Evolutionary conservation across 257 asterid genomes (phyloP), one percentile per base, ranked within the genome.

Genomic region (Ophiorrhiza pumila): DNA sequence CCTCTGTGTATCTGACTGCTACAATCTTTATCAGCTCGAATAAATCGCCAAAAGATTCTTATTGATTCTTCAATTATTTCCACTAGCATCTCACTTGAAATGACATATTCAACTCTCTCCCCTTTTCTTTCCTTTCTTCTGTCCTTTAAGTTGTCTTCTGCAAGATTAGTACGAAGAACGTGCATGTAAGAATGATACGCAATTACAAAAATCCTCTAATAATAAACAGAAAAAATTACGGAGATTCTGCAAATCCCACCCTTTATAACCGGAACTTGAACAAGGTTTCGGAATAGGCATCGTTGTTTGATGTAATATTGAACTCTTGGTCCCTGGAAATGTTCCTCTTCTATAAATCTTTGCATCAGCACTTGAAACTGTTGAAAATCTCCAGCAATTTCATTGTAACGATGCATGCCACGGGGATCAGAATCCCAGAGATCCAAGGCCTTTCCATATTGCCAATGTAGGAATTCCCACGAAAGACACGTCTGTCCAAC

Each of bases 401-500:
- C 94, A 41, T 95, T 92, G 66, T 95, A 95, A 23, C 76, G 80
- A 22, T 83, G 91, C 29, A 69, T 52, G 14, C 91, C 88, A 47
- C 82, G 86, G 0, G 86, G 91, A 45, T 90, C 99, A 0, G 90
- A 83, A 7, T 89, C 94, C 95, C 95, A 88, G 58, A 95, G 69
- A 52, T 82, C 93, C 35, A 89, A 76, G 78, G 92, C 91, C 76
- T 89, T 95, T 18, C 79, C 93, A 52, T 92, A 87, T 75, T 89
- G 91, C 98, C 98, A 92, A 25, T 85, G 90, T 75, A 95, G 80
- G 84, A 92, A 82, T 74, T 95, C 99, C 99, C 99, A 95, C 0
- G 99, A 95, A 59, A 92, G 96, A 77, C 99, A 92, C 88, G 85
- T 83, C 57, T 92, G 98, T 22, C 96, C 99, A 2, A 92, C 96